Conservation (phyloP, 805 yeast species). For the Scheffersomyces lignosus region DNA sequence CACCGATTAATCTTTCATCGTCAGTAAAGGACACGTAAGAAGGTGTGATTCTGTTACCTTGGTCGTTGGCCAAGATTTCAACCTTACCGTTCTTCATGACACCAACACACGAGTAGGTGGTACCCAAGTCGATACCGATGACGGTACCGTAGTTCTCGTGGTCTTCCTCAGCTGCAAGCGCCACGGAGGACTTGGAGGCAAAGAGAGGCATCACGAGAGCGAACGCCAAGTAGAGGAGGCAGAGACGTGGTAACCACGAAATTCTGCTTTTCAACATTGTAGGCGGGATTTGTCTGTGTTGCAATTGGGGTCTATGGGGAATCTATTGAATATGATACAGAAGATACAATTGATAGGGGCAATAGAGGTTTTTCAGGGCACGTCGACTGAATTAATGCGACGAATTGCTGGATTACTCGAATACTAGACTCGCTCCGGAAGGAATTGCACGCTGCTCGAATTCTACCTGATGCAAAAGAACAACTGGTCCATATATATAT, state of each 20-base stretch:
- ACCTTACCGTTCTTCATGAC: conserved; percentile 90
- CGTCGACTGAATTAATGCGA: no score
- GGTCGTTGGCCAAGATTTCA: conserved; percentile 95
- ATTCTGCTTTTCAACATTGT: not conserved
- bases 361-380: no score
- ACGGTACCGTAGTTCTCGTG: conserved; percentile 54
- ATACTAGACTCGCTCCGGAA: no score
- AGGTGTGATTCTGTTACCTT: conserved; percentile 98
- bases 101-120: conserved; percentile 95
- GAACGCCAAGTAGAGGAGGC: conserved; percentile 30
- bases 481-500: no score
- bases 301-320: no score
- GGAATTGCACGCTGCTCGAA: no score
- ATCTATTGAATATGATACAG: no score
- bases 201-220: conserved; percentile 41
- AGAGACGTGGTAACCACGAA: conserved; percentile 15
- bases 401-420: no score
- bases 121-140: conserved; percentile 97
- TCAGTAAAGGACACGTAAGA: conserved; percentile 95
- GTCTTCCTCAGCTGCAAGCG: conserved; percentile 21
- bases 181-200: conserved; percentile 18
- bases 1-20: conserved; percentile 91
- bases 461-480: no score
- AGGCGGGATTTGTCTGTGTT: no score
- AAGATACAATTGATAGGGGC: no score